A percentile compares a stretch with the other conserved stretches of the same genome.
Evolutionary conservation across 495 filamentous ascomycete genomes (phyloP).

Genomic region (Polyplosphaeria fusca): DNA sequence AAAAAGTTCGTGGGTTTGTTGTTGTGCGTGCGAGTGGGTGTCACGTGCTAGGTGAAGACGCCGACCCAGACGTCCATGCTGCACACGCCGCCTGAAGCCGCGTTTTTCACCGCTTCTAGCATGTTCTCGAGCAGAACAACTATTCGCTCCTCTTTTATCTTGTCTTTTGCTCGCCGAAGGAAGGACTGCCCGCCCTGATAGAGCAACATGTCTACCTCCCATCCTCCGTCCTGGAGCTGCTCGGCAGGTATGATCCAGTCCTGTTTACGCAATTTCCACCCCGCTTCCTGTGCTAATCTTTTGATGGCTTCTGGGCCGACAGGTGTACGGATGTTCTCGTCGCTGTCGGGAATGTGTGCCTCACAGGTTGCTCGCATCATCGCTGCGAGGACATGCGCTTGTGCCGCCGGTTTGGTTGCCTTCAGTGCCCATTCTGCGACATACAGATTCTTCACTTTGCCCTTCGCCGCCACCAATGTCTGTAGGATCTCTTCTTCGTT

Average conservation of each 20-base stretch:
- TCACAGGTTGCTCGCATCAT: conserved; percentile 11
- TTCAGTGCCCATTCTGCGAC: conserved; percentile 17
- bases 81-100: neutral
- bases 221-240: conserved; percentile 9
- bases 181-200: neutral
- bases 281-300: conserved; percentile 1
- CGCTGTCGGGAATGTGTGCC: conserved; percentile 3
- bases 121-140: neutral
- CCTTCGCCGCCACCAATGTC: neutral
- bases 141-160: neutral
- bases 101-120: conserved; percentile 2
- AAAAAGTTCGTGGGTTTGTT: no score
- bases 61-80: conserved; percentile 2
- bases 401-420: neutral
- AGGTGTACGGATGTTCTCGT: conserved; percentile 10
- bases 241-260: neutral
- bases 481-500: neutral
- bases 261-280: conserved; percentile 9
- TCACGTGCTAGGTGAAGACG: neutral
- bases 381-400: conserved; percentile 15
- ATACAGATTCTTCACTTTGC: neutral
- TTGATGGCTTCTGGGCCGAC: neutral
- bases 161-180: neutral
- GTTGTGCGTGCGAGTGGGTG: no score
- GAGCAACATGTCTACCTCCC: conserved; percentile 15